Percentiles rank a stretch among this genome's conserved stretches.
Conservation (phyloP, 2,329 filamentous ascomycete species). For the Aspergillus bombycis region DNA sequence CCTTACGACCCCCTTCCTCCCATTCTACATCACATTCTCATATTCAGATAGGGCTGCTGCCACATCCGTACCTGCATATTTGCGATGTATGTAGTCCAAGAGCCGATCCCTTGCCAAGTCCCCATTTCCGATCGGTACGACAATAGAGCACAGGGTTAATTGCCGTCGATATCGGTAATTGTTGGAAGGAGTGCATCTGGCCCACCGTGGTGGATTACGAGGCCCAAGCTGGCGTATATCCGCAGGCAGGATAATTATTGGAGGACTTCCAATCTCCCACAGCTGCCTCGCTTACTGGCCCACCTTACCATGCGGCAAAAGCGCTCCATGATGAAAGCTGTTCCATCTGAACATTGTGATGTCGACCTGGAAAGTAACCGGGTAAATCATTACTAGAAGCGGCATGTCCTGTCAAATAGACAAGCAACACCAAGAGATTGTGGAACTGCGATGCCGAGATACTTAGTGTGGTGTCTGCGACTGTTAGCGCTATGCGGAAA, state of each 20-base stretch:
- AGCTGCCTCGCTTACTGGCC: neutral
- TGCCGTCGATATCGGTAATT: neutral
- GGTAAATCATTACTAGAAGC: neutral
- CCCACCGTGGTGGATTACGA: neutral
- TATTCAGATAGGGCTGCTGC: neutral
- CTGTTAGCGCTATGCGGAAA: neutral
- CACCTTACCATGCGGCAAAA: neutral
- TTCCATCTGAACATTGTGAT: neutral
- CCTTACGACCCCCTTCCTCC: too few species aligned
- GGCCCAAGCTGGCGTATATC: neutral
- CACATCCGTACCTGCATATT: neutral
- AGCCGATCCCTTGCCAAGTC: neutral
- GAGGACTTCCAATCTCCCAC: neutral
- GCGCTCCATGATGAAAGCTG: neutral
- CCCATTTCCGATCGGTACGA: neutral
- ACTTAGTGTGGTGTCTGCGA: neutral
- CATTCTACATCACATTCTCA: neutral
- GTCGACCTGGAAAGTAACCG: neutral
- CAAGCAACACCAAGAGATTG: neutral
- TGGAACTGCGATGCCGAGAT: neutral
- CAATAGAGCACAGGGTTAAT: neutral
- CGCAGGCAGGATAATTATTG: neutral
- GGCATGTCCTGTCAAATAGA: neutral
- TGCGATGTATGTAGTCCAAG: neutral
- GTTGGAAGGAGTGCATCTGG: neutral